Percentiles rank a stretch among this genome's conserved stretches.
phyloP scores from a whole-genome alignment of 208 protist genomes.

The Trypanosoma scelopori region DNA sequence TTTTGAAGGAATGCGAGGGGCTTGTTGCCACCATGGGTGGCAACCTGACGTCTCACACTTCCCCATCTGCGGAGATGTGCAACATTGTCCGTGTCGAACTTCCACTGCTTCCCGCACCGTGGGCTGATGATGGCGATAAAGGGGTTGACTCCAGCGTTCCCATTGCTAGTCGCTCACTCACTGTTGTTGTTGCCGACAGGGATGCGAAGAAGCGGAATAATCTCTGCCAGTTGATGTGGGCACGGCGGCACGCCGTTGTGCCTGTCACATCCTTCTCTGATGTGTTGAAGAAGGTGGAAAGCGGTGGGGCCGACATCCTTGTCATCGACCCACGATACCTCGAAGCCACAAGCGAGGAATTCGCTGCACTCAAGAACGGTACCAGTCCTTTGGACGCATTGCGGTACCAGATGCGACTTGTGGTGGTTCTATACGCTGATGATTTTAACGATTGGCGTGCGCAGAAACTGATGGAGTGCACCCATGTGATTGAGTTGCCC shows the following conservation, averaged over 20 bases:
- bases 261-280: slow-evolving; percentile 72
- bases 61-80: background rate
- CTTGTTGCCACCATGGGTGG: slow-evolving; percentile 63
- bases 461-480: slow-evolving; percentile 72
- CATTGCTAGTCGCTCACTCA: slow-evolving; percentile 39
- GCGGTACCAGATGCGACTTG: slow-evolving; percentile 42
- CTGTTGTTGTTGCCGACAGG: slow-evolving; percentile 77
- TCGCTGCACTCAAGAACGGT: slow-evolving; percentile 37
- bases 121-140: slow-evolving; percentile 44
- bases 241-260: slow-evolving; percentile 82
- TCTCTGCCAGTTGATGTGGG: slow-evolving; percentile 80
- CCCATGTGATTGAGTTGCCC: slow-evolving; percentile 79
- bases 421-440: slow-evolving; percentile 68
- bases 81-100: slow-evolving; percentile 70
- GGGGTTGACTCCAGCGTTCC: background rate
- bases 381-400: slow-evolving; percentile 64
- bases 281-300: slow-evolving; percentile 62
- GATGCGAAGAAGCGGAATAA: slow-evolving; percentile 62
- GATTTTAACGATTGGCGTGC: slow-evolving; percentile 84
- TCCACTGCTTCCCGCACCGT: slow-evolving; percentile 72
- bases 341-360: slow-evolving; percentile 61
- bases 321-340: slow-evolving; percentile 79
- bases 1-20: slow-evolving; percentile 15
- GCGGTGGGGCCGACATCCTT: slow-evolving; percentile 64
- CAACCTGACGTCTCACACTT: slow-evolving; percentile 18